Evolutionary conservation across 2,329 filamentous ascomycete genomes (phyloP).

Genomic region (Calonectria ilicicola): DNA sequence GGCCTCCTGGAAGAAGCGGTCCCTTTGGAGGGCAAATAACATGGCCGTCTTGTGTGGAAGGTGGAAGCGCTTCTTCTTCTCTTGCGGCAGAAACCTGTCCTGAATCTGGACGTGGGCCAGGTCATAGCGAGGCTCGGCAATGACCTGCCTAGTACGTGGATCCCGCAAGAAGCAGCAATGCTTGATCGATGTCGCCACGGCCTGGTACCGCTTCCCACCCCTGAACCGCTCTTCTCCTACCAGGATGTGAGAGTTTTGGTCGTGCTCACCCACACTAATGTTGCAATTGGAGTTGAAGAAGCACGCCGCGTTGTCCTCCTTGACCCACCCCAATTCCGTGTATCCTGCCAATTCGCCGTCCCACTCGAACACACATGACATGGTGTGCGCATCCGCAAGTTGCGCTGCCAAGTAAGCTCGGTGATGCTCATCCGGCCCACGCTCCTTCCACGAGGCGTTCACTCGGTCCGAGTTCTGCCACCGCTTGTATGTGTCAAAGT

Average conservation of each 20-base stretch:
- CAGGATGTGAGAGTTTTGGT: slow-evolving; percentile 44
- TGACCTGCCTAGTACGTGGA: slow-evolving; percentile 41
- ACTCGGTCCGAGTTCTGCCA: slow-evolving; percentile 46
- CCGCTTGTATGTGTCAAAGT: slow-evolving; percentile 39
- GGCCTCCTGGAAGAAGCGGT: slow-evolving; percentile 44
- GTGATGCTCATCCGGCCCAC: slow-evolving; percentile 43
- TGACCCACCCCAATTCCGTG: slow-evolving; percentile 42
- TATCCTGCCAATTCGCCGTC: slow-evolving; percentile 43
- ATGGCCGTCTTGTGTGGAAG: slow-evolving; percentile 45
- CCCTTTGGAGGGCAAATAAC: slow-evolving; percentile 41
- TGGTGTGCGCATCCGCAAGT: slow-evolving; percentile 40
- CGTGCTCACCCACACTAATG: slow-evolving; percentile 41
- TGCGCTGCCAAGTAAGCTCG: slow-evolving; percentile 39
- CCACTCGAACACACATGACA: slow-evolving; percentile 46
- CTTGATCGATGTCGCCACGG: slow-evolving; percentile 43
- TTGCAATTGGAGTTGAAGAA: slow-evolving; percentile 44
- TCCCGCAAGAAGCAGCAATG: slow-evolving; percentile 43
- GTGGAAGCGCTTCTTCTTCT: slow-evolving; percentile 45
- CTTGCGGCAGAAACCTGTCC: slow-evolving; percentile 39
- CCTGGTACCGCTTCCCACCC: slow-evolving; percentile 42
- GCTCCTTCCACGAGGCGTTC: slow-evolving; percentile 43
- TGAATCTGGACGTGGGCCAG: slow-evolving; percentile 39
- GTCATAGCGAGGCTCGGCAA: slow-evolving; percentile 41
- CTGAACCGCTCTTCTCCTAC: slow-evolving; percentile 43
- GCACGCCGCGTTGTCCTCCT: slow-evolving; percentile 44